A percentile compares a stretch with the other conserved stretches of the same genome.
Evolutionary conservation across 2,329 filamentous ascomycete species (phyloP).

Genomic region (Exophiala spinifera): DNA sequence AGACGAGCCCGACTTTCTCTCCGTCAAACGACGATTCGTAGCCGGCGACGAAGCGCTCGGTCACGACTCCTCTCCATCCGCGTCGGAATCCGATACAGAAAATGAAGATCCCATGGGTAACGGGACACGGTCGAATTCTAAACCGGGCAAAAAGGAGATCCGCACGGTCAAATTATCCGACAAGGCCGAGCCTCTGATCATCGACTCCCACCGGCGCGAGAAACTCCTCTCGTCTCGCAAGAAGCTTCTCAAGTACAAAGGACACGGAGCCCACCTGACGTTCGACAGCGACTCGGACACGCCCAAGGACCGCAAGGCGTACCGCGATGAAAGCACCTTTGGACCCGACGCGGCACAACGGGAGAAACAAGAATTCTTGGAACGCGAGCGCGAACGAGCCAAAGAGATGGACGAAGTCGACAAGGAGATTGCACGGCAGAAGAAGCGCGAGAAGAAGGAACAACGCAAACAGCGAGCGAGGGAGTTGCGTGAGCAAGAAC

Average conservation of each 20-base stretch:
- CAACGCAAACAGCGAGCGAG: slow-evolving; percentile 37
- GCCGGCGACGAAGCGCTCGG: slow-evolving; percentile 60
- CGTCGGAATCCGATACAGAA: slow-evolving; percentile 1
- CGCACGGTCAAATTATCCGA: slow-evolving; percentile 46
- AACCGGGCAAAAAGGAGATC: slow-evolving; percentile 31
- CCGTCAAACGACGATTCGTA: slow-evolving; percentile 81
- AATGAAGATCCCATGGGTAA: slow-evolving; percentile 14
- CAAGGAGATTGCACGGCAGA: slow-evolving; percentile 75
- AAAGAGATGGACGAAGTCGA: slow-evolving; percentile 74
- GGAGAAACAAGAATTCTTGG: slow-evolving; percentile 63
- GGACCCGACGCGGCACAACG: slow-evolving; percentile 63
- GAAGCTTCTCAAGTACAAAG: slow-evolving; percentile 85
- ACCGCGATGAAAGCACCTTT: slow-evolving; percentile 81
- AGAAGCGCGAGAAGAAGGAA: slow-evolving; percentile 53
- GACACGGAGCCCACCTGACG: slow-evolving; percentile 76
- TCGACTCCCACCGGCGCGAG: slow-evolving; percentile 93
- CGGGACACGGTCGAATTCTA: slow-evolving; percentile 33
- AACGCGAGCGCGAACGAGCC: slow-evolving; percentile 69
- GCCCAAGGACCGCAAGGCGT: slow-evolving; percentile 79
- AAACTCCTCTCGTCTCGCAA: slow-evolving; percentile 96
- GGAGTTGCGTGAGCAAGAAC: slow-evolving; percentile 28
- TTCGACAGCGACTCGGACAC: slow-evolving; percentile 68
- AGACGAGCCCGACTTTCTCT: slow-evolving; percentile 74
- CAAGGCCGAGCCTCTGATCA: slow-evolving; percentile 68
- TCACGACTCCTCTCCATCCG: slow-evolving; percentile 46